Conservation (phyloP, 768 basidiomycete species). For the Lepiota venenata region DNA sequence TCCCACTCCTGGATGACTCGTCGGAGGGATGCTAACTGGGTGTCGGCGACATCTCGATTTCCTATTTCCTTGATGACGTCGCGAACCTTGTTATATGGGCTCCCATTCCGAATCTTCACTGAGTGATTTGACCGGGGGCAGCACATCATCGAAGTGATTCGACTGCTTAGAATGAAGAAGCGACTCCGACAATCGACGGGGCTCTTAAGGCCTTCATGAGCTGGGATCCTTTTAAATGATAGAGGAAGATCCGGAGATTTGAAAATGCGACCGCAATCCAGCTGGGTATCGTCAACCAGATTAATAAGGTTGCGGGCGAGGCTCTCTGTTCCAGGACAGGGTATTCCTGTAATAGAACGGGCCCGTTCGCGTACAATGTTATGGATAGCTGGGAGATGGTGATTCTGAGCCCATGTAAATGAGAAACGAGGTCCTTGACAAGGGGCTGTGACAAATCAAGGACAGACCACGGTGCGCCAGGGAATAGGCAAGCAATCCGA, state of each 20-base stretch:
- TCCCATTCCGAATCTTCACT: slow-evolving; percentile 15
- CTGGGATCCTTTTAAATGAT: slow-evolving; percentile 34
- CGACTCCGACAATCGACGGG: slow-evolving; percentile 26
- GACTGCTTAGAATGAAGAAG: slow-evolving; percentile 11
- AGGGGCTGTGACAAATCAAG: slow-evolving; percentile 10
- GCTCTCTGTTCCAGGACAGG: neutral
- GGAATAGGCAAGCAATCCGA: too few species aligned
- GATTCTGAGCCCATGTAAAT: slow-evolving; percentile 22
- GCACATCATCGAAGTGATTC: slow-evolving; percentile 37
- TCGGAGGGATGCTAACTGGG: slow-evolving; percentile 16
- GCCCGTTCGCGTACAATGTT: slow-evolving; percentile 32
- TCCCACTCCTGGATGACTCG: slow-evolving; percentile 13
- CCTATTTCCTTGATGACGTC: slow-evolving; percentile 30
- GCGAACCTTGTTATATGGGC: slow-evolving; percentile 14
- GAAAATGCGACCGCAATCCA: neutral
- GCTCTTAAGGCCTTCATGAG: slow-evolving; percentile 26
- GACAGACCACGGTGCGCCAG: slow-evolving; percentile 12
- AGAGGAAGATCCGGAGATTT: too few species aligned
- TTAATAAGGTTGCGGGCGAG: neutral
- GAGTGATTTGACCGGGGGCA: slow-evolving; percentile 35
- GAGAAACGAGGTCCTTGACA: slow-evolving; percentile 14
- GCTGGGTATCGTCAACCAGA: neutral
- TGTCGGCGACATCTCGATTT: slow-evolving; percentile 15
- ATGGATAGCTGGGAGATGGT: slow-evolving; percentile 25
- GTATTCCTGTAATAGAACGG: slow-evolving; percentile 22